Conservation (phyloP, 1,139 yeast genomes). For the Pichia sp. region DNA sequence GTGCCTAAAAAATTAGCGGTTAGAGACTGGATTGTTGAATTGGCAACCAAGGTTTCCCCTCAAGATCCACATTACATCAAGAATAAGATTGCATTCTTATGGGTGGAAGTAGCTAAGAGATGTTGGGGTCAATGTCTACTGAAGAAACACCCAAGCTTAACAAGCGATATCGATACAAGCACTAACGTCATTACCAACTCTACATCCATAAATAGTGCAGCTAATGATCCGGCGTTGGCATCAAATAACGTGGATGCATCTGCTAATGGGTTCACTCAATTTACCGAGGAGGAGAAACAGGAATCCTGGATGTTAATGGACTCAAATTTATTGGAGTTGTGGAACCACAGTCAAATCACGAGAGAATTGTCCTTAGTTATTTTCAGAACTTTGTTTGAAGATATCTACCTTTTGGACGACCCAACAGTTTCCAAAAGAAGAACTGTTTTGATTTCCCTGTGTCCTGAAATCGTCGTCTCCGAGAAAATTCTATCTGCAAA, state of each 20-base stretch:
- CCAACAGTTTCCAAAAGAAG: slow-evolving; percentile 80
- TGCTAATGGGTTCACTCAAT: slow-evolving; percentile 22
- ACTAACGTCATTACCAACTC: slow-evolving; percentile 7
- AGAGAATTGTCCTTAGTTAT: slow-evolving; percentile 75
- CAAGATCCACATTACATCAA: slow-evolving; percentile 83
- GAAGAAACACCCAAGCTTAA: slow-evolving; percentile 1
- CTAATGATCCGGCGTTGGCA: neutral
- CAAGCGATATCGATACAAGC: neutral
- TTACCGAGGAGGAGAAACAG: slow-evolving; percentile 35
- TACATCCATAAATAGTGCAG: neutral
- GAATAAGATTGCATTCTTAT: slow-evolving; percentile 81
- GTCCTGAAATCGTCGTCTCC: slow-evolving; percentile 78
- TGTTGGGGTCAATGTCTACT: slow-evolving; percentile 63
- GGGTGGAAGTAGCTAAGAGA: slow-evolving; percentile 93
- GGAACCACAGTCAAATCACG: slow-evolving; percentile 58
- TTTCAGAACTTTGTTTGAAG: slow-evolving; percentile 84
- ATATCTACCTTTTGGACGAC: slow-evolving; percentile 86
- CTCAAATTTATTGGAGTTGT: slow-evolving; percentile 58
- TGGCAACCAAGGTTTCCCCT: slow-evolving; percentile 51
- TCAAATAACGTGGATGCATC: slow-evolving; percentile 11
- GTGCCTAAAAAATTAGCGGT: slow-evolving; percentile 62
- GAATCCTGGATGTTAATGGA: slow-evolving; percentile 96
- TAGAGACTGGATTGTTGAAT: slow-evolving; percentile 77
- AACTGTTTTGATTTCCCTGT: slow-evolving; percentile 68
- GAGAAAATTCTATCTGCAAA: slow-evolving; percentile 53